Evolutionary conservation across 2,329 filamentous ascomycete species (phyloP).

Genomic region (Ophiocordyceps camponoti-leonardi): DNA sequence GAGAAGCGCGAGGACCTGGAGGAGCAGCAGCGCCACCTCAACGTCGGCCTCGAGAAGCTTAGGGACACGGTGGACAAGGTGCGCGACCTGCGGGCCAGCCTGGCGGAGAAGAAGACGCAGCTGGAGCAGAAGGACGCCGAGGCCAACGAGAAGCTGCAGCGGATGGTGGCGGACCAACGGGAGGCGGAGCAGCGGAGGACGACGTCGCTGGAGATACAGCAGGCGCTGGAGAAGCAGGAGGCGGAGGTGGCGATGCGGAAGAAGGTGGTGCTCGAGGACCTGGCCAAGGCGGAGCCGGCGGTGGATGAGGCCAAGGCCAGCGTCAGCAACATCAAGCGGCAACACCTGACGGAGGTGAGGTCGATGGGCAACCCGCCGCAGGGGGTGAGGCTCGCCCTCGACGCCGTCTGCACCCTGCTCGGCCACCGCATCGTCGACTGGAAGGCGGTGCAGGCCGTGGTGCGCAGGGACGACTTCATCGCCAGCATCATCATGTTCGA

Average conservation of each 20-base stretch:
- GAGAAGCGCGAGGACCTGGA: slow-evolving; percentile 98
- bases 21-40: slow-evolving; percentile 95
- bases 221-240: slow-evolving; percentile 75
- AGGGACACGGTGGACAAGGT: slow-evolving; percentile 96
- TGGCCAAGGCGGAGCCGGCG: slow-evolving; percentile 83
- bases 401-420: slow-evolving; percentile 89
- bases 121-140: slow-evolving; percentile 87
- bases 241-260: slow-evolving; percentile 67
- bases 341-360: slow-evolving; percentile 91
- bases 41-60: slow-evolving; percentile 94
- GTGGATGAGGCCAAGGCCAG: slow-evolving; percentile 87
- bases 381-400: slow-evolving; percentile 80
- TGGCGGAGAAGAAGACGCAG: slow-evolving; percentile 88
- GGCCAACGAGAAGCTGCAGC: slow-evolving; percentile 91
- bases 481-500: slow-evolving; percentile 95
- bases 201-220: slow-evolving; percentile 77
- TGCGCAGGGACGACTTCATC: slow-evolving; percentile 91
- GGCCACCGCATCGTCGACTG: slow-evolving; percentile 81
- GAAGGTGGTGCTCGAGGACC: slow-evolving; percentile 71
- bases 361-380: slow-evolving; percentile 89
- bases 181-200: slow-evolving; percentile 86
- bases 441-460: slow-evolving; percentile 78
- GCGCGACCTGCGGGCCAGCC: slow-evolving; percentile 70
- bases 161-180: slow-evolving; percentile 90
- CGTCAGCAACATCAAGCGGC: slow-evolving; percentile 95